These are phyloP conservation scores for Dioszegia crocea DNA, from an alignment of 768 basidiomycete genomes.

Conservation along the genomic window DNA sequence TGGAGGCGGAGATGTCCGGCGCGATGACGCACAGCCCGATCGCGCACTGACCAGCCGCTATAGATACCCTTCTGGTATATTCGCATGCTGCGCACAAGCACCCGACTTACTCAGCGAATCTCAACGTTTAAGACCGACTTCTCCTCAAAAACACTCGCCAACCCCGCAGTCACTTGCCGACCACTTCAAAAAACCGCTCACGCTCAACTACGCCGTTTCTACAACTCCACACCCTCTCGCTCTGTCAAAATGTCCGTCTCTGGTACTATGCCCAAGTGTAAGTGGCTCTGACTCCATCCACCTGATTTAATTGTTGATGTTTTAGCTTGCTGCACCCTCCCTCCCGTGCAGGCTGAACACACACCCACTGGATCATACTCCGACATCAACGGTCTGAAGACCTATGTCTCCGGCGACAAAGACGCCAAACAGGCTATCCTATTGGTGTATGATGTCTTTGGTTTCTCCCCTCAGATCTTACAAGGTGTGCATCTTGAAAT, in stretches of 20 bases:
- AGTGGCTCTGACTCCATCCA: background rate
- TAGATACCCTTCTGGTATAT: background rate
- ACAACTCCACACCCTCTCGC: background rate
- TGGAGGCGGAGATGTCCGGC: no score
- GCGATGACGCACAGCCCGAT: no score
- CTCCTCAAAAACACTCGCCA: no score
- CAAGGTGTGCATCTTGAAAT: conserved; percentile 35
- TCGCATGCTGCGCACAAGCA: background rate
- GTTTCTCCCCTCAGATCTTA: conserved; percentile 37
- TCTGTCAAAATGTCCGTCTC: conserved; percentile 4
- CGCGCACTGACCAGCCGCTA: no score
- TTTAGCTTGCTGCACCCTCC: conserved; percentile 36
- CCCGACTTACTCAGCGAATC: background rate
- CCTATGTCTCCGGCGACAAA: conserved; percentile 37
- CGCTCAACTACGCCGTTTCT: background rate
- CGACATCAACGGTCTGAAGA: conserved; percentile 33
- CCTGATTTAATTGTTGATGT: background rate
- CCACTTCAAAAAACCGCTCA: no score
- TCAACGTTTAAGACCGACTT: no score
- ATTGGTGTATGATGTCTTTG: conserved; percentile 42
- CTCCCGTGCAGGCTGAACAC: conserved; percentile 39
- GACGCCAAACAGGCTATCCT: conserved; percentile 37
- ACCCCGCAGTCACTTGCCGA: no score
- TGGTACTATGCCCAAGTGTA: conserved; percentile 6
- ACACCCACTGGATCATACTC: conserved; percentile 29